Evolutionary conservation across 1,139 yeast species (phyloP).

Genomic region (Protomyces arabidopsidicola): DNA sequence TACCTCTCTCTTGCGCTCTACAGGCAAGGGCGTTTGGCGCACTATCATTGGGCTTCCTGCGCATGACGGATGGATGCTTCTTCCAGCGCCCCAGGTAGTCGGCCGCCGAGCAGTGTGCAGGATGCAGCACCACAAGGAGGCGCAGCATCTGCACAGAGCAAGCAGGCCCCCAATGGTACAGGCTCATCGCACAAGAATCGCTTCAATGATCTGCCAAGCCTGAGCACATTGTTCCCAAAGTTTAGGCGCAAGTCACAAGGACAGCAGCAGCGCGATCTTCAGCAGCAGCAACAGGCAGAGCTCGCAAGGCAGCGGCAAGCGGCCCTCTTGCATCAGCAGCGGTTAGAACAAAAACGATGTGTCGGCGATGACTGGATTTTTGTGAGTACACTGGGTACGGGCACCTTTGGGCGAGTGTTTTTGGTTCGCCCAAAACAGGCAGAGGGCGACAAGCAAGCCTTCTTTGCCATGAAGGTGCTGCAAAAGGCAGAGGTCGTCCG

Average conservation of each 20-base stretch:
- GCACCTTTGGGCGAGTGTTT: conserved; percentile 27
- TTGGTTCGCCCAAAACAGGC: conserved; percentile 12
- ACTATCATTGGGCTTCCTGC: not conserved
- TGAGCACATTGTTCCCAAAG: conserved; percentile 16
- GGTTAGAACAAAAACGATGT: not conserved
- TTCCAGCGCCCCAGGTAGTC: not conserved
- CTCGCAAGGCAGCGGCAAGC: not conserved
- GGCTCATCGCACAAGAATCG: not conserved
- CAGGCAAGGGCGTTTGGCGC: no score
- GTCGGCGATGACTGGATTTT: conserved; percentile 26
- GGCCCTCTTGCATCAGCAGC: not conserved
- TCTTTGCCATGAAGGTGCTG: conserved; percentile 74
- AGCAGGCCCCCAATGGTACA: not conserved
- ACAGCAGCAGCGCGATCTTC: not conserved
- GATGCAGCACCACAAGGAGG: not conserved
- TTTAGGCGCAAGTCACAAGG: conserved; percentile 1
- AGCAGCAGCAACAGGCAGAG: not conserved
- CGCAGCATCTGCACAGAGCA: not conserved
- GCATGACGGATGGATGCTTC: not conserved
- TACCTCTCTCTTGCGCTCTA: no score
- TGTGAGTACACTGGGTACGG: conserved; percentile 25
- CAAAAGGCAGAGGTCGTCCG: conserved; percentile 91
- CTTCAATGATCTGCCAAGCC: conserved; percentile 7
- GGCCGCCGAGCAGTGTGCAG: not conserved
- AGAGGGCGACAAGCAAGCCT: not conserved